Evolutionary conservation across 495 filamentous ascomycete species (phyloP).

Genomic region (Podospora anserina): DNA sequence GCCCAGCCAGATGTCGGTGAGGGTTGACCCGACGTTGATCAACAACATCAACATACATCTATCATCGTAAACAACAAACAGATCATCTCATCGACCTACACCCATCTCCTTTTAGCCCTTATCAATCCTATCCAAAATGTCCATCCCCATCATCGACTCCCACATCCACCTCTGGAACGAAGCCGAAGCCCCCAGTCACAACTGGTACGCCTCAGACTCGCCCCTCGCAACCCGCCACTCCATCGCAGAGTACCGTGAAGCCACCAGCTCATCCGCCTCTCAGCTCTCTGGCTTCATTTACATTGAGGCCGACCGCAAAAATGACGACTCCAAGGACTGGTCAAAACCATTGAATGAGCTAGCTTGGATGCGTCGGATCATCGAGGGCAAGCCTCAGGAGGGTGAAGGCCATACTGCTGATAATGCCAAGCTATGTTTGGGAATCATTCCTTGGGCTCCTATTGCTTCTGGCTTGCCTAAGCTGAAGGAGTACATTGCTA

Average conservation of each 20-base stretch:
- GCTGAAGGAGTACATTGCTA: slow-evolving; percentile 50
- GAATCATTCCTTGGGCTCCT: slow-evolving; percentile 79
- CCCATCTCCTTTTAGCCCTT: background rate
- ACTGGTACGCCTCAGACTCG: slow-evolving; percentile 59
- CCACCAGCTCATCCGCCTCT: slow-evolving; percentile 30
- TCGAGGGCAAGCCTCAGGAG: slow-evolving; percentile 50
- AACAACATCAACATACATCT: background rate
- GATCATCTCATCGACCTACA: background rate
- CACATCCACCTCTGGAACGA: slow-evolving; percentile 82
- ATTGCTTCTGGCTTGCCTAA: slow-evolving; percentile 55
- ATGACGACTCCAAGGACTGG: slow-evolving; percentile 51
- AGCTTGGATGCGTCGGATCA: slow-evolving; percentile 60
- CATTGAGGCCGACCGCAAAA: slow-evolving; percentile 74
- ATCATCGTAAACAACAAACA: background rate
- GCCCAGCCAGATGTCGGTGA: slow-evolving; percentile 27
- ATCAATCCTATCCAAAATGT: background rate
- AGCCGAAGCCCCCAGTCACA: slow-evolving; percentile 58
- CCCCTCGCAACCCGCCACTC: slow-evolving; percentile 61
- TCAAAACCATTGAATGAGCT: slow-evolving; percentile 65
- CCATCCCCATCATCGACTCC: slow-evolving; percentile 65
- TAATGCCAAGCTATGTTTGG: slow-evolving; percentile 57
- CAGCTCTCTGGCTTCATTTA: slow-evolving; percentile 68
- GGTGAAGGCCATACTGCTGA: slow-evolving; percentile 57
- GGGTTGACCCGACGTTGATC: background rate
- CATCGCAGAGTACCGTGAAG: slow-evolving; percentile 54